Evolutionary conservation across 2,329 filamentous ascomycete species (phyloP), one percentile per base, ranked within the genome.

Genomic region (Arthrobotrys conoides): DNA sequence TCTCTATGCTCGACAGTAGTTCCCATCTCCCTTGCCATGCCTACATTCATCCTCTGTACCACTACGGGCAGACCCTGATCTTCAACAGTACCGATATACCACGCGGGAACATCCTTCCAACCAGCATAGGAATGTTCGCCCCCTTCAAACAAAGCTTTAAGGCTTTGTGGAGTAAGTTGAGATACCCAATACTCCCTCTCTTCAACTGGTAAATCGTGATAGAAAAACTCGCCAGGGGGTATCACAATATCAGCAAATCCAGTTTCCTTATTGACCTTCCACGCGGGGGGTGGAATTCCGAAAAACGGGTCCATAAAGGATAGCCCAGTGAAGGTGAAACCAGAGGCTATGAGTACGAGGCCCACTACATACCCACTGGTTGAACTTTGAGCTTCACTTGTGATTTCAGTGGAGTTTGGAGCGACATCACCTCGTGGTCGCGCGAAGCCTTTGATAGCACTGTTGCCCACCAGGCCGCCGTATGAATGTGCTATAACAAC

Each of bases 401-500:
- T 8, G 33, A 8, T 10, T 36, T 36, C 6, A 36, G 33, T 5
- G 9, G 33, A 36, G 33, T 12, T 36, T 36, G 33, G 1, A 5
- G 33, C 33, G 33, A 12, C 33, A 8, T 44, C 38, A 44, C 2
- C 12, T 10, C 33, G 33, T 36, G 33, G 33, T 36, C 80, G 69
- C 0, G 86, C 82, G 63, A 88, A 83, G 5, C 84, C 86, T 76
- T 85, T 86, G 80, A 87, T 82, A 1, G 86, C 86, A 78, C 86
- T 87, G 78, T 83, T 83, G 51, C 85, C 86, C 0, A 87, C 85
- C 49, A 85, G 83, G 22, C 87, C 87, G 33, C 87, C 87, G 70
- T 87, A 88, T 0, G 87, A 87, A 81, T 88, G 87, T 0, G 83
- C 84, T 2, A 87, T 81, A 4, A 88, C 83, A 2, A 88, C 82